Percentiles rank a stretch among this genome's conserved stretches.
phyloP scores from a whole-genome alignment of 148 eudicot species.

The Cornus controversa region DNA sequence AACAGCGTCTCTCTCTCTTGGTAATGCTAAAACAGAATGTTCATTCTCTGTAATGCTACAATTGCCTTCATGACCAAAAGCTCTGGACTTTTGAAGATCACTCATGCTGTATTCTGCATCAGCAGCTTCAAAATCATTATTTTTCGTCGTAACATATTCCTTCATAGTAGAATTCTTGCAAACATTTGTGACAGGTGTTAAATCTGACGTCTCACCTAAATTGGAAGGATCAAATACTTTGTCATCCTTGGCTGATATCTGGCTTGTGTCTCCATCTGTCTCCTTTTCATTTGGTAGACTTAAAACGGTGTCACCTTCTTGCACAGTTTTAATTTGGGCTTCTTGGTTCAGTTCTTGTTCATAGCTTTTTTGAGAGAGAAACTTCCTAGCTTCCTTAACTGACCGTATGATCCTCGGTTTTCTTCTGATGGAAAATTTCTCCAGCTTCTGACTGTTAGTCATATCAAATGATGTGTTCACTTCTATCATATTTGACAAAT shows the following conservation, averaged over 20 bases:
- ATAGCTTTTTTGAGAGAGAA: slow-evolving; percentile 52
- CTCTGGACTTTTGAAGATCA: not conserved
- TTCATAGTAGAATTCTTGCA: slow-evolving; percentile 3
- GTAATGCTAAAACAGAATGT: not conserved
- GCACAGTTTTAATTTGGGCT: slow-evolving; percentile 16
- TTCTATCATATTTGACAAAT: slow-evolving; percentile 11
- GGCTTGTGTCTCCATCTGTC: slow-evolving; percentile 11
- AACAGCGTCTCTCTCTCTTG: slow-evolving; percentile 1
- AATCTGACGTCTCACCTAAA: slow-evolving; percentile 19
- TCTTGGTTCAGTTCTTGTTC: slow-evolving; percentile 19
- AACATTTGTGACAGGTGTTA: slow-evolving; percentile 11
- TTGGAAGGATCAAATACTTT: slow-evolving; percentile 21
- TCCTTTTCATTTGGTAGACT: slow-evolving; percentile 3
- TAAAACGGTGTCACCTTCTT: slow-evolving; percentile 9
- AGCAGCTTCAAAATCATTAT: slow-evolving; percentile 12
- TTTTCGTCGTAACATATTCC: slow-evolving; percentile 7
- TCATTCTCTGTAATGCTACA: not conserved
- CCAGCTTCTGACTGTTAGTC: slow-evolving; percentile 22
- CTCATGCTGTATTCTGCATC: not conserved
- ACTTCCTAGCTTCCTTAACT: slow-evolving; percentile 83
- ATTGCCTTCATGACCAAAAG: slow-evolving; percentile 9
- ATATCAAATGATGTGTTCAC: slow-evolving; percentile 18
- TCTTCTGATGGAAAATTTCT: slow-evolving; percentile 22
- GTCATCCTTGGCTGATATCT: slow-evolving; percentile 21
- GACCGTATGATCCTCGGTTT: slow-evolving; percentile 69